Conservation (phyloP, 805 yeast species). For the Saccharomycodes ludwigii region DNA sequence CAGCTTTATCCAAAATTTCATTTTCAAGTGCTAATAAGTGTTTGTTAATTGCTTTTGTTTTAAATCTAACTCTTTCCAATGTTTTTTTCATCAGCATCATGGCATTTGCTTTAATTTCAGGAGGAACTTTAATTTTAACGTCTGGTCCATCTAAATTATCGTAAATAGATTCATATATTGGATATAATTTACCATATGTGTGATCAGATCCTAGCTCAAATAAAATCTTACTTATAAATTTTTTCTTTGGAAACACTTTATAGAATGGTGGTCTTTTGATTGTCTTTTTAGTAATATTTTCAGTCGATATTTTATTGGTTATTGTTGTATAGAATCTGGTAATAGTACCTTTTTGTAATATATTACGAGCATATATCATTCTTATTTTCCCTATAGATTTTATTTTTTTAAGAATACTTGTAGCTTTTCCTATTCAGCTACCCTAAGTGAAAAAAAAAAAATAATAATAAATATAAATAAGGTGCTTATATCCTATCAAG, state of each 20-base stretch:
- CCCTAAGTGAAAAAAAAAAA: too few species aligned
- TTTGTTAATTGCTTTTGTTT: constrained; percentile 46
- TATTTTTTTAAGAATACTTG: too few species aligned
- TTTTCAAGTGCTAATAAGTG: constrained; percentile 52
- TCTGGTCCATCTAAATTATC: constrained; percentile 27
- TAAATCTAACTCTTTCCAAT: constrained; percentile 45
- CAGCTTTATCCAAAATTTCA: constrained; percentile 68
- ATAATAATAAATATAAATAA: too few species aligned
- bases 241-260: constrained; percentile 46
- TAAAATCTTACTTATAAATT: constrained; percentile 41
- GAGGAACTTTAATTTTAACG: constrained; percentile 27
- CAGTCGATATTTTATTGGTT: neutral
- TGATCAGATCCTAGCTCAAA: constrained; percentile 56
- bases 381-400: too few species aligned
- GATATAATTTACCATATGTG: constrained; percentile 39
- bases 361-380: too few species aligned
- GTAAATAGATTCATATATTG: constrained; percentile 42
- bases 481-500: too few species aligned
- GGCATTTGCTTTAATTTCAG: constrained; percentile 39
- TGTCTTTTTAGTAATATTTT: neutral
- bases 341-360: neutral
- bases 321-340: neutral
- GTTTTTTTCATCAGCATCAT: constrained; percentile 58
- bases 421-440: too few species aligned
- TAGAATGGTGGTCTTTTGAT: constrained; percentile 26